Percentiles rank a stretch among this genome's conserved stretches.
phyloP scores from a whole-genome alignment of 257 asterid species.

The Forsythia suspensa region DNA sequence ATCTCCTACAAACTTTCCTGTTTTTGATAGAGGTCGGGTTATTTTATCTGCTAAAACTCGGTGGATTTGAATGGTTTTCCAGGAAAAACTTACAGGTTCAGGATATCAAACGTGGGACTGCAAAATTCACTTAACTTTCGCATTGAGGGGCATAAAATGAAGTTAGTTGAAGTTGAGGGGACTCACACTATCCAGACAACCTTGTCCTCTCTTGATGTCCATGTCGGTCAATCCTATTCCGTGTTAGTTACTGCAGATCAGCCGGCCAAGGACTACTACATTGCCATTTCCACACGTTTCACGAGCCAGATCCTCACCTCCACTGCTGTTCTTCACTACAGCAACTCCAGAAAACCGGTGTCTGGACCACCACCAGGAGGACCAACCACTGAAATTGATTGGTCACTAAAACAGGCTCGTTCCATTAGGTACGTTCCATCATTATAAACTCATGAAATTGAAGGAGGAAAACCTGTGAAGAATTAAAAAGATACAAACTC shows the following conservation, averaged over 20 bases:
- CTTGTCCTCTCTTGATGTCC: conserved; percentile 57
- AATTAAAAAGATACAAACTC: not conserved
- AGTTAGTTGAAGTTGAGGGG: conserved; percentile 73
- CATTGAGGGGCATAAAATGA: conserved; percentile 65
- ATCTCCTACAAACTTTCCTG: too few species aligned
- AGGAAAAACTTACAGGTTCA: conserved; percentile 73
- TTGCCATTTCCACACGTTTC: conserved; percentile 57
- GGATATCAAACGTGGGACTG: conserved; percentile 71
- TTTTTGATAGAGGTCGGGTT: too few species aligned
- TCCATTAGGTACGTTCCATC: conserved; percentile 47
- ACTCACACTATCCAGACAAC: conserved; percentile 61
- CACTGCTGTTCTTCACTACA: conserved; percentile 59
- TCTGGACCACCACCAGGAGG: conserved; percentile 46
- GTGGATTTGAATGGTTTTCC: not conserved
- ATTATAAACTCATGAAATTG: not conserved
- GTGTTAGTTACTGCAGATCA: conserved; percentile 64
- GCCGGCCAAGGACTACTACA: conserved; percentile 49
- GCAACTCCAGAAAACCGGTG: conserved; percentile 29
- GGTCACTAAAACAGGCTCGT: conserved; percentile 70
- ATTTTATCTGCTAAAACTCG: not conserved
- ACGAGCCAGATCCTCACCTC: conserved; percentile 38
- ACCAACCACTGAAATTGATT: conserved; percentile 32
- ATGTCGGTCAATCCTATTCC: conserved; percentile 73
- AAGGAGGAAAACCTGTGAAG: not conserved
- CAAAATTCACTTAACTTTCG: conserved; percentile 49